A percentile compares a stretch with the other conserved stretches of the same genome.
These are phyloP conservation scores for Coemansia sp. DNA, from an alignment of 192 early-diverging fungal genomes.

Conservation along the genomic window DNA sequence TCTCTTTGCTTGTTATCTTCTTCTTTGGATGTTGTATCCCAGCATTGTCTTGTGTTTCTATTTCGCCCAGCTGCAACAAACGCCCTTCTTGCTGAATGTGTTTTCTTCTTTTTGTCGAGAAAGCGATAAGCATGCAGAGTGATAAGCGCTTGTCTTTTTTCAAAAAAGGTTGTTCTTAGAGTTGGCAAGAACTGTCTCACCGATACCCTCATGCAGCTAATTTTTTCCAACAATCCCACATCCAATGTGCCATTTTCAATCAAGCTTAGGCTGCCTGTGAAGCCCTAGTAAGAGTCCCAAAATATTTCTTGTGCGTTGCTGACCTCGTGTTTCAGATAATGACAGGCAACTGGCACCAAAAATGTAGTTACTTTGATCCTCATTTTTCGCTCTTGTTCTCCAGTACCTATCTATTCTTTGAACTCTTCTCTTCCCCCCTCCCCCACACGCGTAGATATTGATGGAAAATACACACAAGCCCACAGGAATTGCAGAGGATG, in stretches of 20 bases:
- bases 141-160: background rate
- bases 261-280: background rate
- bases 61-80: background rate
- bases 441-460: background rate
- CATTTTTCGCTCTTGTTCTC: no score
- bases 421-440: background rate
- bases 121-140: background rate
- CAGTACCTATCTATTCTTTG: background rate
- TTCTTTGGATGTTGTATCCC: background rate
- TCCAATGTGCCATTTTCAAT: background rate
- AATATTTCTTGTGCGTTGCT: background rate
- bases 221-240: background rate
- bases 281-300: background rate
- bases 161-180: background rate
- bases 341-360: background rate
- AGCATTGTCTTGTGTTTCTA: background rate
- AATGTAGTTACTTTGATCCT: no score
- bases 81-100: background rate
- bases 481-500: slow-evolving; percentile 14
- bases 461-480: background rate
- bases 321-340: background rate
- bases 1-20: background rate
- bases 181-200: background rate
- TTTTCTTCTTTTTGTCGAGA: background rate
- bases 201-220: background rate